These are phyloP conservation scores for Talaromyces sp. DNA, from an alignment of 2,329 filamentous ascomycete species.

Conservation along the genomic window DNA sequence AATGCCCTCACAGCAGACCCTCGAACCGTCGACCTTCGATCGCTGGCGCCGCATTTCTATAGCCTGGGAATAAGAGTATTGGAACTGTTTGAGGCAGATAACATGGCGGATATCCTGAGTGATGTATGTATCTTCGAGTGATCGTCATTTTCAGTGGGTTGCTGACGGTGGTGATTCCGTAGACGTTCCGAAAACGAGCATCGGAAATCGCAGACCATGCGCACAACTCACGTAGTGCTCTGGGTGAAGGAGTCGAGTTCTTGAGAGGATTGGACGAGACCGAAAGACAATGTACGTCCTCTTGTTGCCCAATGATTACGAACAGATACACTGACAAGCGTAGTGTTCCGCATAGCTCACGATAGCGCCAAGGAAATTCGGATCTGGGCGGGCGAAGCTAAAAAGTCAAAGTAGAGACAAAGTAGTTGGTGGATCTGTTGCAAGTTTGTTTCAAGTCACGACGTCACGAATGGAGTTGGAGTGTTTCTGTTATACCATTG, in stretches of 20 bases:
- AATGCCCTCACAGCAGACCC: constrained; percentile 90
- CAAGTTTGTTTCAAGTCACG: not conserved
- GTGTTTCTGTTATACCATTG: not conserved
- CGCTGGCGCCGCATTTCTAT: constrained; percentile 84
- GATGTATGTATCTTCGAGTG: constrained; percentile 34
- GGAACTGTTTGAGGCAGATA: constrained; percentile 87
- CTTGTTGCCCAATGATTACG: not conserved
- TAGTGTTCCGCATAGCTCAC: constrained; percentile 69
- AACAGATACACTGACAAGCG: not conserved
- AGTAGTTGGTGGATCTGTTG: not conserved
- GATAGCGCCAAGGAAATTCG: constrained; percentile 68
- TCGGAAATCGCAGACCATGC: constrained; percentile 84
- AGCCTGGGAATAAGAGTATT: constrained; percentile 78
- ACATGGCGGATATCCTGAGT: constrained; percentile 67
- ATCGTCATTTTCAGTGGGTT: not conserved
- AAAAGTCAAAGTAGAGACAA: constrained; percentile 38
- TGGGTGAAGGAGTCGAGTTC: constrained; percentile 71
- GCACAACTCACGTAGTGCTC: constrained; percentile 72
- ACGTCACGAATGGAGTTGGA: constrained; percentile 1
- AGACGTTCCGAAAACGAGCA: constrained; percentile 78
- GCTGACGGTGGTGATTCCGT: not conserved
- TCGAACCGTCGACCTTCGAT: constrained; percentile 75
- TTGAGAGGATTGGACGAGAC: constrained; percentile 84
- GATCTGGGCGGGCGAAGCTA: constrained; percentile 65
- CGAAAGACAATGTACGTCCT: constrained; percentile 63